These are phyloP conservation scores for Neurospora discreta DNA, from an alignment of 495 filamentous ascomycete genomes.

Conservation along the genomic window DNA sequence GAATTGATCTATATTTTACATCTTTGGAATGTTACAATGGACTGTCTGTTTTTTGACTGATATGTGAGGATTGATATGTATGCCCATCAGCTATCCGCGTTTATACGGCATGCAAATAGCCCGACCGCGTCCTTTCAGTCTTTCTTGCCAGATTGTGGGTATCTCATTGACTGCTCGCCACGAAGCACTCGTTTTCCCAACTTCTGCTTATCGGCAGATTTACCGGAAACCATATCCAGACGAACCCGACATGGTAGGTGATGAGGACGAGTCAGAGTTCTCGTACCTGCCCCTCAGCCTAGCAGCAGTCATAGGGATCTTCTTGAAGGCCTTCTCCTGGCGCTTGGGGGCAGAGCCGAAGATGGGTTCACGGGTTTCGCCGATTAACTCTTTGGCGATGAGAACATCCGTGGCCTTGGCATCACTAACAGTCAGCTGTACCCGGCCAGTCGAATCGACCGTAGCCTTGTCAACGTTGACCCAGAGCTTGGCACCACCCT, in stretches of 20 bases:
- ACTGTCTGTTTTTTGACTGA: neutral
- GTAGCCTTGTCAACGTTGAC: conserved; percentile 44
- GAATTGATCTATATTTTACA: neutral
- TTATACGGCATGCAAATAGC: neutral
- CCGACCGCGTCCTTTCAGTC: neutral
- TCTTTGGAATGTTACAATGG: neutral
- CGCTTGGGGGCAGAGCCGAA: conserved; percentile 11
- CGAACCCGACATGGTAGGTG: conserved; percentile 1
- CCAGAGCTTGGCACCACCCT: conserved; percentile 58
- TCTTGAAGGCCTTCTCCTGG: neutral
- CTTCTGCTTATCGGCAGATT: neutral
- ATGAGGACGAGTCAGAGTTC: neutral
- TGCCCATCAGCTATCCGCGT: neutral
- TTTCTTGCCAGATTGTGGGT: neutral
- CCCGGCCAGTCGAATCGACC: conserved; percentile 49
- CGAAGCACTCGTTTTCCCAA: neutral
- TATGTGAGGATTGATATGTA: neutral
- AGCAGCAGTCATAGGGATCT: neutral
- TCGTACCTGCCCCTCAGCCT: neutral
- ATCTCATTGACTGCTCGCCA: neutral
- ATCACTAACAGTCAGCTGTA: conserved; percentile 39
- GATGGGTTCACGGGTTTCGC: conserved; percentile 16
- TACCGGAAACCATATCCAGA: neutral
- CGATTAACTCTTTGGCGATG: conserved; percentile 39
- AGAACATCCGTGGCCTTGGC: conserved; percentile 34